Percentiles rank a stretch among this genome's conserved stretches.
Evolutionary conservation across 176 grass and related monocot species (phyloP).

Genomic region (Juncus effusus): DNA sequence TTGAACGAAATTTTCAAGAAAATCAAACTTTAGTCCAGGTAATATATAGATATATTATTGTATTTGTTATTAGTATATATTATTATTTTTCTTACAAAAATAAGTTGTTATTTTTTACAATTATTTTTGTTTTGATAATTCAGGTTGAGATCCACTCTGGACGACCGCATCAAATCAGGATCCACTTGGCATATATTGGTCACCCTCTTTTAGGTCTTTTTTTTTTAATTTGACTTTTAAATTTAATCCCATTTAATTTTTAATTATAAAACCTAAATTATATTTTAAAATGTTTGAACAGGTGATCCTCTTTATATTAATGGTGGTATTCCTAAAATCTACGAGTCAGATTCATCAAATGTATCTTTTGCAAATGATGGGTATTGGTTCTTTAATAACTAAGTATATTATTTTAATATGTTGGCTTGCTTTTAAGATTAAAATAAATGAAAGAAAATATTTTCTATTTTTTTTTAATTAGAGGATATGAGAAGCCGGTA

Average conservation of each 20-base stretch:
- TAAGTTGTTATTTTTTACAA: constrained; percentile 7
- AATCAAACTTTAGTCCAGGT: constrained; percentile 82
- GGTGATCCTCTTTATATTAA: constrained; percentile 85
- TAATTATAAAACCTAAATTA: constrained; percentile 14
- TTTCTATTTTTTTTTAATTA: constrained; percentile 15
- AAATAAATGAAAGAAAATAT: neutral
- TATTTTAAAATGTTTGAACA: constrained; percentile 26
- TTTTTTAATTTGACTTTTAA: constrained; percentile 5
- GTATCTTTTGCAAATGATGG: constrained; percentile 63
- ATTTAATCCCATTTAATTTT: constrained; percentile 12
- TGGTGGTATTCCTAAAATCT: constrained; percentile 59
- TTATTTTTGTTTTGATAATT: constrained; percentile 25
- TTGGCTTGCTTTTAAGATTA: neutral
- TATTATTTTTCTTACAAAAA: constrained; percentile 7
- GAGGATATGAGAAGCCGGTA: constrained; percentile 71
- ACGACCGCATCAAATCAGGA: constrained; percentile 77
- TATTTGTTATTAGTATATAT: constrained; percentile 4
- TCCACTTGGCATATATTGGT: constrained; percentile 73
- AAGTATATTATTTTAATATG: neutral
- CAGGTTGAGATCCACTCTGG: constrained; percentile 91
- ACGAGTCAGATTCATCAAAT: constrained; percentile 30
- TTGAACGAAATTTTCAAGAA: constrained; percentile 50
- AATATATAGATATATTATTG: constrained; percentile 18
- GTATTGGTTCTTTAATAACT: constrained; percentile 41
- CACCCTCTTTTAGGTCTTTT: constrained; percentile 78